Evolutionary conservation across 2,329 filamentous ascomycete genomes (phyloP), one percentile per base, ranked within the genome.

Genomic region (Aureobasidium sp.): DNA sequence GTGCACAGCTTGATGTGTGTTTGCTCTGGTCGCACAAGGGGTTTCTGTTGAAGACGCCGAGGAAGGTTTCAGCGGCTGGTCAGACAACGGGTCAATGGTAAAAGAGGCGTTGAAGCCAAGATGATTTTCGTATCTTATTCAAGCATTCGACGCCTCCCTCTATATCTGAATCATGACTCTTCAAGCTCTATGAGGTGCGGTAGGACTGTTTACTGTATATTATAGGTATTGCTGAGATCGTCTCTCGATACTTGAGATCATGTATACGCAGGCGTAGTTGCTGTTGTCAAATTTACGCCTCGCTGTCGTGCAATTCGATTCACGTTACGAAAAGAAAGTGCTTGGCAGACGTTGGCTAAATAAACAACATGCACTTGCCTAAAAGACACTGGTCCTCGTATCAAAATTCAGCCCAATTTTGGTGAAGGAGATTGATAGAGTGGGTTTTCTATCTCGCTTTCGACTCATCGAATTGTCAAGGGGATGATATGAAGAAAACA

Each of bases 121-220:
- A 57, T 39, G 53, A 55, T 55, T 32, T n/a, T 15, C 53, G 41
- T 46, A 27, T 10, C 27, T 57, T 57, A 57, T 57, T 57, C 53
- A 57, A 24, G 39, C 15, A 5, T 34, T 5, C 12, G 10, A 26
- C 53, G 53, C 39, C n/a, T 44, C 20, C 12, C 29, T 44, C 10
- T n/a, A 29, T 17, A 8, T 46, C 39, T 57, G 53, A 57, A 34
- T 57, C 53, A n/a, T 17, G 7, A 29, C 6, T 26, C 26, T 36
- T 10, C 12, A 27, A 27, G 20, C 34, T n/a, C 20, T 6, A 39
- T 17, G 20, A 27, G 26, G 13, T 39, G 20, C 13, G 32, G 32
- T 20, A 37, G 13, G 13, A 37, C 34, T 37, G 34, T 15, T 9
- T 4, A 37, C 12, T 37, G 20, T 17, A 17, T 12, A 13, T 27